These are phyloP conservation scores for Fusarium solani-melongenae DNA, from an alignment of 2,329 filamentous ascomycete genomes.

Conservation along the genomic window DNA sequence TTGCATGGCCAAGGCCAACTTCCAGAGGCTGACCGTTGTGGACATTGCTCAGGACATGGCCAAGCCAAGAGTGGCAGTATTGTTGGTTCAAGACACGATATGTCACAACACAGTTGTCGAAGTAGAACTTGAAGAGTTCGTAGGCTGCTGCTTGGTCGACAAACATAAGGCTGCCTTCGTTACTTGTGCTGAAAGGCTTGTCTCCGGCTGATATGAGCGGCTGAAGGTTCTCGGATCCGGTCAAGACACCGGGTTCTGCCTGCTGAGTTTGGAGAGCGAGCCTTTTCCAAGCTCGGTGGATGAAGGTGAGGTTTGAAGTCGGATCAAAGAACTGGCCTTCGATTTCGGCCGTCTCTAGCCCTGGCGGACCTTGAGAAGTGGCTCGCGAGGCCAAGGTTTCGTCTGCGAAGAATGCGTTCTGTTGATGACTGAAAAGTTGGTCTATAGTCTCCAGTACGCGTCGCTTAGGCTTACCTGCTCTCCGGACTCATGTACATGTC, in stretches of 20 bases:
- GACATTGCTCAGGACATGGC: slow-evolving; percentile 51
- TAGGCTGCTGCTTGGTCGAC: slow-evolving; percentile 26
- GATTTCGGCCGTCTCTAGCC: slow-evolving; percentile 50
- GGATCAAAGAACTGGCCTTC: slow-evolving; percentile 67
- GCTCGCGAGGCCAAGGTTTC: neutral
- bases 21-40: slow-evolving; percentile 50
- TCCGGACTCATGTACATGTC: slow-evolving; percentile 11
- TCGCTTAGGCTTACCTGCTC: neutral
- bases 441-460: neutral
- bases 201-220: slow-evolving; percentile 44
- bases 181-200: slow-evolving; percentile 40
- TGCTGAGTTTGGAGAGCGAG: slow-evolving; percentile 47
- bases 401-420: neutral
- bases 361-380: slow-evolving; percentile 43
- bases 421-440: neutral
- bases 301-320: slow-evolving; percentile 65
- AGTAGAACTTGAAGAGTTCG: slow-evolving; percentile 57
- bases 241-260: slow-evolving; percentile 29
- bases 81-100: slow-evolving; percentile 67
- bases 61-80: slow-evolving; percentile 60
- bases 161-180: slow-evolving; percentile 21
- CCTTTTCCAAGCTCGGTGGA: slow-evolving; percentile 64
- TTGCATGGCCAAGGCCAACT: slow-evolving; percentile 55
- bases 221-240: slow-evolving; percentile 38
- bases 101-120: slow-evolving; percentile 69